Percentiles rank a stretch among this genome's conserved stretches.
phyloP scores from a whole-genome alignment of 306 rosid genomes.

The Pyrus betulifolia region DNA sequence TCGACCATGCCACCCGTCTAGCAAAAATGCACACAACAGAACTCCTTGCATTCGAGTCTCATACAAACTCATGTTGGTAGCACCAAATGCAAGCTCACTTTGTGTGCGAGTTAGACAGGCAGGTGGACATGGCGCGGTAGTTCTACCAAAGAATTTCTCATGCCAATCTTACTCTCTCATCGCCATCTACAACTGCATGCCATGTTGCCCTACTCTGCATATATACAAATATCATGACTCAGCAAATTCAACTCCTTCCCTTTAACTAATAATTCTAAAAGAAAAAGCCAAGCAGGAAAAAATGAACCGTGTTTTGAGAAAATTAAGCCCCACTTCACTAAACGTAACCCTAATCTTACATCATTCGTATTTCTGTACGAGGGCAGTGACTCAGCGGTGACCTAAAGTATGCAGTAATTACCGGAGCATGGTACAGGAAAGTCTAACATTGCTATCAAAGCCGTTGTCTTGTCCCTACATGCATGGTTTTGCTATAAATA shows the following conservation, averaged over 20 bases:
- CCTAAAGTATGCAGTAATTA: constrained; percentile 38
- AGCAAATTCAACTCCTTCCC: background rate
- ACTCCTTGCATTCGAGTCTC: background rate
- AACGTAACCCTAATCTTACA: background rate
- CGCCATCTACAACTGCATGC: background rate
- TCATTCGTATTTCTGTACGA: constrained; percentile 1
- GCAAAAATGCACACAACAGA: no score
- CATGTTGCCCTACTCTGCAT: background rate
- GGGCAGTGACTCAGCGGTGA: constrained; percentile 6
- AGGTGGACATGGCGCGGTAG: background rate
- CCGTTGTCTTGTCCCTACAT: constrained; percentile 20
- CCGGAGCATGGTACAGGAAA: constrained; percentile 19
- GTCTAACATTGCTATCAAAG: constrained; percentile 10
- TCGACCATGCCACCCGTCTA: background rate
- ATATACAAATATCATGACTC: background rate
- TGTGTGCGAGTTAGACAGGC: background rate
- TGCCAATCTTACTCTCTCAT: background rate
- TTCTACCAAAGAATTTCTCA: background rate
- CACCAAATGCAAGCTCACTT: background rate
- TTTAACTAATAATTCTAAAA: background rate
- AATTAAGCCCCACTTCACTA: background rate
- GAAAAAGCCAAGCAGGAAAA: background rate
- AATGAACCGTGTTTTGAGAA: background rate
- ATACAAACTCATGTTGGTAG: background rate
- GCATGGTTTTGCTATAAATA: constrained; percentile 1